Evolutionary conservation across 192 early-diverging fungal genomes (phyloP).

Genomic region (Borealophlyctis nickersoniae): DNA sequence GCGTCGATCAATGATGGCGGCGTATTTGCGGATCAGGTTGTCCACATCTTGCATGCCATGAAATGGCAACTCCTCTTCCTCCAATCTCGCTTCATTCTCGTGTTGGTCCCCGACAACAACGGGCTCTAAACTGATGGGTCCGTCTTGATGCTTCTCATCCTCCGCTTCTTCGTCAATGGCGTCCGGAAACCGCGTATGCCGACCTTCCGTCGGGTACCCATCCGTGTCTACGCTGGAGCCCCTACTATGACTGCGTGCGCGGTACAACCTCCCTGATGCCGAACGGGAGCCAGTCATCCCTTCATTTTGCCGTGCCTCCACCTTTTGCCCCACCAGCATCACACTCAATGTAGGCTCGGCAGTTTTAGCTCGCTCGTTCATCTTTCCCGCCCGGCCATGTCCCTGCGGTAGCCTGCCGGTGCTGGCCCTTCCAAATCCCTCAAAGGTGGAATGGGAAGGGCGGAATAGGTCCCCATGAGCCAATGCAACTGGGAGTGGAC

Average conservation of each 20-base stretch:
- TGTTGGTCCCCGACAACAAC: slow-evolving; percentile 8
- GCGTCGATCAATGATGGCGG: slow-evolving; percentile 20
- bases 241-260: no score
- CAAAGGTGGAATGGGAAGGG: not conserved
- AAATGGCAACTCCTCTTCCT: slow-evolving; percentile 2
- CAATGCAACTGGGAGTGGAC: not conserved
- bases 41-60: slow-evolving; percentile 36
- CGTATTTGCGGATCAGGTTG: slow-evolving; percentile 31
- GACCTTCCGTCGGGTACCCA: no score
- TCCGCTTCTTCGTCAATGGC: slow-evolving; percentile 1
- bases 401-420: not conserved
- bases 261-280: not conserved
- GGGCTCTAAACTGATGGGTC: not conserved
- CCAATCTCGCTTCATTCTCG: not conserved
- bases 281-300: not conserved
- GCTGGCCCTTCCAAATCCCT: not conserved
- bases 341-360: slow-evolving; percentile 13
- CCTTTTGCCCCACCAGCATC: slow-evolving; percentile 28
- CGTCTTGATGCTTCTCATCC: not conserved
- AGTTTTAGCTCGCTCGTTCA: not conserved
- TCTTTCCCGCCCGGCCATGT: not conserved
- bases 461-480: not conserved
- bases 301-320: slow-evolving; percentile 8
- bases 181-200: not conserved
- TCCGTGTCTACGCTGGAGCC: no score